Evolutionary conservation across 805 yeast genomes (phyloP).

Genomic region (Starmerella ratchasimensis): DNA sequence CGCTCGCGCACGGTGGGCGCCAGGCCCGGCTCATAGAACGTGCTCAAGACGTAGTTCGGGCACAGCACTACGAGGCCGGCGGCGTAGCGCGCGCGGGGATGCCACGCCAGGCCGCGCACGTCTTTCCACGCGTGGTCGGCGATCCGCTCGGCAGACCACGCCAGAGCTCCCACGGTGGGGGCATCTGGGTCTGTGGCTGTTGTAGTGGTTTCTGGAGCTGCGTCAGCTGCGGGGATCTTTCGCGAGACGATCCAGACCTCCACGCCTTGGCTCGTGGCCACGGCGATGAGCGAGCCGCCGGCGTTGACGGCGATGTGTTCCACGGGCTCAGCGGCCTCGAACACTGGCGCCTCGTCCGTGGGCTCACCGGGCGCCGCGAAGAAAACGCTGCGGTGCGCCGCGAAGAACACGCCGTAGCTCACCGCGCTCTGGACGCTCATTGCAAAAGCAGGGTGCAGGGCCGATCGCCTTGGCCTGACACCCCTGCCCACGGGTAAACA

Average conservation of each 20-base stretch:
- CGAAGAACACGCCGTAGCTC: background rate
- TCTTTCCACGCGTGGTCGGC: too few species aligned
- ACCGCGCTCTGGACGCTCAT: background rate
- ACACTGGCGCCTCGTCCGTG: too few species aligned
- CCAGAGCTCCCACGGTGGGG: too few species aligned
- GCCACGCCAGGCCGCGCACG: conserved; percentile 35
- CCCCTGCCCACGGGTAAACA: too few species aligned
- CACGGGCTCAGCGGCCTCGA: background rate
- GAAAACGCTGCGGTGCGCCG: background rate
- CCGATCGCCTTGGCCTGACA: too few species aligned
- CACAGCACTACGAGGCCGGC: conserved; percentile 35
- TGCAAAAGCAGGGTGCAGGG: too few species aligned
- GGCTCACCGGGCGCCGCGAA: background rate
- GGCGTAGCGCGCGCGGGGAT: conserved; percentile 32
- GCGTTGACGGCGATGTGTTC: conserved; percentile 22
- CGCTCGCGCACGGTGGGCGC: conserved; percentile 27
- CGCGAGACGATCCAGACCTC: conserved; percentile 21
- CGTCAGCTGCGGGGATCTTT: background rate
- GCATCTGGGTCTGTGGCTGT: background rate
- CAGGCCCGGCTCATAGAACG: conserved; percentile 20
- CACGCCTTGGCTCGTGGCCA: conserved; percentile 27
- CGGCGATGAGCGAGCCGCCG: conserved; percentile 33
- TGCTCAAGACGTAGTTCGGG: conserved; percentile 16
- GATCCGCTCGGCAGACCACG: too few species aligned
- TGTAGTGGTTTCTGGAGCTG: background rate